These are phyloP conservation scores for Phytopythium aichiense DNA, from an alignment of 352 stramenopile species.

Conservation along the genomic window DNA sequence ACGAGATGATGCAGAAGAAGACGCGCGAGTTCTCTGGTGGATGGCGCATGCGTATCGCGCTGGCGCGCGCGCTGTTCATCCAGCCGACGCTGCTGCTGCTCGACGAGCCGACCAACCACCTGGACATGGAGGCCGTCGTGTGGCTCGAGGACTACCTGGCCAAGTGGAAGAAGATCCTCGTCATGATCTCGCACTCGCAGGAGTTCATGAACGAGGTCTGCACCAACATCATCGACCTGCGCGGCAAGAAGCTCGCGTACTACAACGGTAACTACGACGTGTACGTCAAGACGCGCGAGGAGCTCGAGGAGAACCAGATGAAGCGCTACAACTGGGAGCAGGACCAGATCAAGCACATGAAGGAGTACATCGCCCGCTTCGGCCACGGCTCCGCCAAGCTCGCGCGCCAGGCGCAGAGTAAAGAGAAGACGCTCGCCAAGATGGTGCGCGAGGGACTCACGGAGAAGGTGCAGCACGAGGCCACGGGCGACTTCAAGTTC, in stretches of 20 bases:
- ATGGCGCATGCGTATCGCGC: constrained; percentile 95
- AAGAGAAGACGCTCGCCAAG: constrained; percentile 98
- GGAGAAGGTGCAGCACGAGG: constrained; percentile 91
- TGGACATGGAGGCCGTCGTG: constrained; percentile 98
- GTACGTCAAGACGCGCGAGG: constrained; percentile 94
- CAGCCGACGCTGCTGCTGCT: constrained; percentile 93
- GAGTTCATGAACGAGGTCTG: constrained; percentile 99
- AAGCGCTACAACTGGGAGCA: constrained; percentile 98
- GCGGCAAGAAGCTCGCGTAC: constrained; percentile 94
- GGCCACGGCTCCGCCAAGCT: constrained; percentile 97
- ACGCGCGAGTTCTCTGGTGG: constrained; percentile 93
- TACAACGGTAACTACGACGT: constrained; percentile 99
- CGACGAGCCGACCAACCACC: constrained; percentile 95
- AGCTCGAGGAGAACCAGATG: constrained; percentile 98
- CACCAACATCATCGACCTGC: constrained; percentile 98
- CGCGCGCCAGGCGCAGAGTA: constrained; percentile 96
- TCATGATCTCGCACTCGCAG: constrained; percentile 98
- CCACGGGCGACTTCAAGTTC: constrained; percentile 94
- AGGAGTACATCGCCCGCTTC: constrained; percentile 99
- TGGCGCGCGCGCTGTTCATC: constrained; percentile 97
- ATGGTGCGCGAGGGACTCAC: constrained; percentile 96
- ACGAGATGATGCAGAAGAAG: constrained; percentile 93
- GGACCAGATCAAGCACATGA: constrained; percentile 98
- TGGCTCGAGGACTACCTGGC: constrained; percentile 98
- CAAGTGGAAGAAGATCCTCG: constrained; percentile 96